These are phyloP conservation scores for Termitomyces bulborhizus DNA, from an alignment of 768 basidiomycete genomes.

Conservation along the genomic window DNA sequence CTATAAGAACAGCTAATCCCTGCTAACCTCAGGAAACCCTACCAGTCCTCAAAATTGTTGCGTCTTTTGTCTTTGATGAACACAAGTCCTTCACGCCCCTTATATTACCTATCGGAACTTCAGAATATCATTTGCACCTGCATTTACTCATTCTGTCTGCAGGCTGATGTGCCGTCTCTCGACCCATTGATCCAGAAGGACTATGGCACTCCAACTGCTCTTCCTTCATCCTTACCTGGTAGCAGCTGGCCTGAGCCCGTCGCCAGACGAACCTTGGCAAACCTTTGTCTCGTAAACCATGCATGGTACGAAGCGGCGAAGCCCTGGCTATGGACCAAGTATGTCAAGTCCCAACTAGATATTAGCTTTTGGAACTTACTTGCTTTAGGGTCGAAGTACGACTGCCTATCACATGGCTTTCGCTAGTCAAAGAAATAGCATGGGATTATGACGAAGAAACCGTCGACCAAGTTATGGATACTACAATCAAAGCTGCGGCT, in stretches of 20 bases:
- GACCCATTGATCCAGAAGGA: constrained; percentile 56
- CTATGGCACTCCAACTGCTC: constrained; percentile 48
- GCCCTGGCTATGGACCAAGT: constrained; percentile 82
- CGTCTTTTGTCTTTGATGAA: constrained; percentile 17
- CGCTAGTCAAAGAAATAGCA: constrained; percentile 72
- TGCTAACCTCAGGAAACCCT: neutral
- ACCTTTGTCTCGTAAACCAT: constrained; percentile 70
- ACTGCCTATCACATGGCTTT: constrained; percentile 79
- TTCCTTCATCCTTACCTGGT: constrained; percentile 72
- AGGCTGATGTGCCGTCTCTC: constrained; percentile 50
- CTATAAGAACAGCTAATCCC: constrained; percentile 4
- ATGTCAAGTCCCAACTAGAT: constrained; percentile 13
- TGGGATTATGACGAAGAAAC: constrained; percentile 68
- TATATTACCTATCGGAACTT: constrained; percentile 64
- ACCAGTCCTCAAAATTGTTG: neutral
- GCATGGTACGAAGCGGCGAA: constrained; percentile 80
- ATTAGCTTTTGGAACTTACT: neutral
- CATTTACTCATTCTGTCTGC: constrained; percentile 59
- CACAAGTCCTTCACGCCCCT: constrained; percentile 20
- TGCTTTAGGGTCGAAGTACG: constrained; percentile 60
- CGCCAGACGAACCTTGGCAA: constrained; percentile 58
- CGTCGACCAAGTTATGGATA: constrained; percentile 56
- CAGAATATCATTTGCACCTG: constrained; percentile 68
- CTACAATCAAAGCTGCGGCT: constrained; percentile 63
- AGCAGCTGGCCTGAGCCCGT: constrained; percentile 64